Evolutionary conservation across 257 asterid genomes (phyloP), one percentile per base, ranked within the genome.

Genomic region (Forsythia suspensa): DNA sequence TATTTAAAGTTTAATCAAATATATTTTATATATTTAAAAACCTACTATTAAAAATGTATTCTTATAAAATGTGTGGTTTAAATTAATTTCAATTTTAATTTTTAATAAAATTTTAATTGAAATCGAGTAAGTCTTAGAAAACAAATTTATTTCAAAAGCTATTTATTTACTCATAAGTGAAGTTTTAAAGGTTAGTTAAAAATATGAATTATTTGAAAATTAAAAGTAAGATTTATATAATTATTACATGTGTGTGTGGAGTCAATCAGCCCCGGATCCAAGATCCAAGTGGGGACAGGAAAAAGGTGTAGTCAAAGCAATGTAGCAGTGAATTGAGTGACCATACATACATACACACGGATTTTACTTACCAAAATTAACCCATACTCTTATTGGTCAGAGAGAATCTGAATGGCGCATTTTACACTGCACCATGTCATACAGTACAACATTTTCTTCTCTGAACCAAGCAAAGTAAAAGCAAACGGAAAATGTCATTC

Each of bases 241-340:
- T 63, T 3, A 63, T 63, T 63, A 63, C 10, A 7, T 4, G 37
- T n/a, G 6, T 3, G 70, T 46, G 72, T 78, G 67, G 21, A 61
- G 84, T 84, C 84, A 75, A 81, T 81, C 85, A 75, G 85, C 85
- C 5, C 88, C 71, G 77, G 88, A 85, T 85, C 85, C 88, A 39
- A 85, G 84, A 73, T n/a, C 44, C 70, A 11, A 63, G 40, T 63
- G 70, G 70, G 66, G 70, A 29, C 70, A 63, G 18, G 40, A 63
- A 29, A 61, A 16, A 13, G 3, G 18, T 3, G 70, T 63, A 63
- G 70, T 63, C 70, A 63, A 63, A 63, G 70, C 39, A 63, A 63
- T 10, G 38, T 4, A 61, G 37, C 68, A 61, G 68, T 61, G 68
- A 61, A 52, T 8, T 42, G 87, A 85, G 70, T 85, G 88, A 79